Conservation (phyloP, 2,329 filamentous ascomycete genomes). For the Paraconiothyrium brasiliense region DNA sequence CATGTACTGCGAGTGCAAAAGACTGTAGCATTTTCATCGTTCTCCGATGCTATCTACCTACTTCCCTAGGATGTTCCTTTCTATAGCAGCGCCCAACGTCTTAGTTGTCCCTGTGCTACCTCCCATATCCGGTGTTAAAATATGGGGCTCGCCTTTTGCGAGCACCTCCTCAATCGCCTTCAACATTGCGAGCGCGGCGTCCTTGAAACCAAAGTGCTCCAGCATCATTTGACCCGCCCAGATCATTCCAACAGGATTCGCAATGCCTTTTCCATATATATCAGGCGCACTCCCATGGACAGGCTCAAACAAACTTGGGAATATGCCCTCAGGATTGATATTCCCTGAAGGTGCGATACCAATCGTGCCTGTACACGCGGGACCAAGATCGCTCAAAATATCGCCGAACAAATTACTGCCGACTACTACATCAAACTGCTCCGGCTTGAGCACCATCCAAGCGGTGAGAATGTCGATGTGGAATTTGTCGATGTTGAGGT, state of each 20-base stretch:
- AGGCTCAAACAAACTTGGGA: conserved; percentile 21
- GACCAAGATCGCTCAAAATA: conserved; percentile 21
- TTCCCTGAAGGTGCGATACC: conserved; percentile 22
- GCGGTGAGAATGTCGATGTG: conserved; percentile 21
- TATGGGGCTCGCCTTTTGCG: neutral
- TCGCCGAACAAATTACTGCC: conserved; percentile 23
- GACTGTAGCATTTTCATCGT: too few species aligned
- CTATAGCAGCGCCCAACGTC: conserved; percentile 13
- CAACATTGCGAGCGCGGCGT: conserved; percentile 13
- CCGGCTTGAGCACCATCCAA: conserved; percentile 13
- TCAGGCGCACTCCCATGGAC: conserved; percentile 25
- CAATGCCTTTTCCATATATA: conserved; percentile 26
- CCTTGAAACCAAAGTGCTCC: conserved; percentile 16
- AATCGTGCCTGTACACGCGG: conserved; percentile 20
- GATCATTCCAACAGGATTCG: conserved; percentile 24
- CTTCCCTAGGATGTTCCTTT: neutral
- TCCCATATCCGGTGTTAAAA: conserved; percentile 19
- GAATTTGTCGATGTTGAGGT: conserved; percentile 18
- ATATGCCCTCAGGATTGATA: conserved; percentile 17
- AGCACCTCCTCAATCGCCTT: conserved; percentile 21
- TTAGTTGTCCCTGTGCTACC: conserved; percentile 15
- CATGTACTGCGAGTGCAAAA: too few species aligned
- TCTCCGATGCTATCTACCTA: too few species aligned
- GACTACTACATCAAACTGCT: conserved; percentile 20
- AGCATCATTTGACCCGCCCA: conserved; percentile 20